Evolutionary conservation across 768 basidiomycete species (phyloP).

Genomic region (Trametes cinnabarina): DNA sequence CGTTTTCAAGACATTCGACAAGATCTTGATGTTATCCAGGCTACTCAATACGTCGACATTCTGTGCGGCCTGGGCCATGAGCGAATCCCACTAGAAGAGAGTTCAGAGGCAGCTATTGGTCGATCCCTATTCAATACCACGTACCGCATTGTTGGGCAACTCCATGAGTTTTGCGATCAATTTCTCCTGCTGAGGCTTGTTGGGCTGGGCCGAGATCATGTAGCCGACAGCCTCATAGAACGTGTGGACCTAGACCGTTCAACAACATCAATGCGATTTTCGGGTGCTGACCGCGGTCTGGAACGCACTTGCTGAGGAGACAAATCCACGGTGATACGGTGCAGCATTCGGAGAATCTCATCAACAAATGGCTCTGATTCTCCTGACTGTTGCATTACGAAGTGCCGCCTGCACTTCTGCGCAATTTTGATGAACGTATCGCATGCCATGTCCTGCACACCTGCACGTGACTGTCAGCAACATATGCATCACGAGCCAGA

Average conservation of each 20-base stretch:
- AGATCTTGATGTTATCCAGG: conserved; percentile 92
- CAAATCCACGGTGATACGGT: conserved; percentile 92
- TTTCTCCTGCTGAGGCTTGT: conserved; percentile 95
- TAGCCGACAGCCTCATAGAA: conserved; percentile 99
- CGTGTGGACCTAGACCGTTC: conserved; percentile 68
- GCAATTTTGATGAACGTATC: conserved; percentile 99
- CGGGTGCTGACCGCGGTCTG: too few relatives aligned
- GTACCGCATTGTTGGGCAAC: conserved; percentile 90
- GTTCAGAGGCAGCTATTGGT: background rate
- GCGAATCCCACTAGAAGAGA: conserved; percentile 81
- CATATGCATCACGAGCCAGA: background rate
- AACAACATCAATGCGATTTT: background rate
- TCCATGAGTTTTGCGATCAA: conserved; percentile 96
- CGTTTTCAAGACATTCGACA: conserved; percentile 96
- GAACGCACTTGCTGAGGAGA: conserved; percentile 73
- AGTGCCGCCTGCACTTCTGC: conserved; percentile 96
- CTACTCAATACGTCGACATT: conserved; percentile 90
- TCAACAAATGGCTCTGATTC: conserved; percentile 98
- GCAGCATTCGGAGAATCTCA: conserved; percentile 88
- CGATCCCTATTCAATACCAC: conserved; percentile 27
- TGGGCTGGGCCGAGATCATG: conserved; percentile 99
- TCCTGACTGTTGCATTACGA: conserved; percentile 97
- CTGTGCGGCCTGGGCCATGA: conserved; percentile 93
- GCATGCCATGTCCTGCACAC: conserved; percentile 99
- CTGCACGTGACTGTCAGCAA: conserved; percentile 37